phyloP scores from a whole-genome alignment of 495 filamentous ascomycete genomes.

The Tirmania nivea region DNA sequence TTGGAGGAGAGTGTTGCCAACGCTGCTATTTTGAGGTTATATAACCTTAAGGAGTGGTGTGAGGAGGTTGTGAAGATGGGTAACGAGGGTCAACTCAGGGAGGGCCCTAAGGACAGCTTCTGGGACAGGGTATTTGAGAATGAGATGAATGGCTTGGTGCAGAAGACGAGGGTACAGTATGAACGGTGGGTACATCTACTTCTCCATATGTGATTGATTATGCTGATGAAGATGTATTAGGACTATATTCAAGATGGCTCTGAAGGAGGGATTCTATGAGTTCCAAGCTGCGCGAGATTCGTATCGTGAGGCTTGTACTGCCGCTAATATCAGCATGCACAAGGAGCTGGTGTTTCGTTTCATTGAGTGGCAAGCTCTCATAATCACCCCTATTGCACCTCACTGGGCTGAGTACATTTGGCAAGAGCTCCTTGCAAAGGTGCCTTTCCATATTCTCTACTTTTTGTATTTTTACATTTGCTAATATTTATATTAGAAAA shows the following conservation, averaged over 20 bases:
- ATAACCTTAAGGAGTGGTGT: constrained; percentile 76
- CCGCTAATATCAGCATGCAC: constrained; percentile 65
- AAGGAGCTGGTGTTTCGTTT: constrained; percentile 52
- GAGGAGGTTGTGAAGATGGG: constrained; percentile 56
- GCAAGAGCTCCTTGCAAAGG: constrained; percentile 66
- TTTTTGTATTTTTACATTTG: background rate
- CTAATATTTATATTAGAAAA: constrained; percentile 18
- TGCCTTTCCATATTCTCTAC: constrained; percentile 11
- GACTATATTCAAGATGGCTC: constrained; percentile 69
- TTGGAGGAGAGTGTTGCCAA: constrained; percentile 91
- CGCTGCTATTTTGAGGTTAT: constrained; percentile 66
- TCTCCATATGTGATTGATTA: background rate
- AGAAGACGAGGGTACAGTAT: constrained; percentile 56
- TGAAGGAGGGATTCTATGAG: constrained; percentile 81
- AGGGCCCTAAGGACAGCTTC: constrained; percentile 50
- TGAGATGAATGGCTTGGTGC: constrained; percentile 68
- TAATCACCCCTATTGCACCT: constrained; percentile 60
- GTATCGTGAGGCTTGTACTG: constrained; percentile 61
- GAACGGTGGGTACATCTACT: constrained; percentile 28
- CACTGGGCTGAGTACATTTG: constrained; percentile 93
- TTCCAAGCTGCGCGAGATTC: constrained; percentile 66
- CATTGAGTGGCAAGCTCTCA: constrained; percentile 65
- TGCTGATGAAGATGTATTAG: constrained; percentile 23
- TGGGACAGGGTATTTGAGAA: constrained; percentile 84
- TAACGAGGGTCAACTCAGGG: constrained; percentile 37